phyloP scores from a whole-genome alignment of 1,284 basidiomycete genomes.

The Mrakiaceae sp. region DNA sequence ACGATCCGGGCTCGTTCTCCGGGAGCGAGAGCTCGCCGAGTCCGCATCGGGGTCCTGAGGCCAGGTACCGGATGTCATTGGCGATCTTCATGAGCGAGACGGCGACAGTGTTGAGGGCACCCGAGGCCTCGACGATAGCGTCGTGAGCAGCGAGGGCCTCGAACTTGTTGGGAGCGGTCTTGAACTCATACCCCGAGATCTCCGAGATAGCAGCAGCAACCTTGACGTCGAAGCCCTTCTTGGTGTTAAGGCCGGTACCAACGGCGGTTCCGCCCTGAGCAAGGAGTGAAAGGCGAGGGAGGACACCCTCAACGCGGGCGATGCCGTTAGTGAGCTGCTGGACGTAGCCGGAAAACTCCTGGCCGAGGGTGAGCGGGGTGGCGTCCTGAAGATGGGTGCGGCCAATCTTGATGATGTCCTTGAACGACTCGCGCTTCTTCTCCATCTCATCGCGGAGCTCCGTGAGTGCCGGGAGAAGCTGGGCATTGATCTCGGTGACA shows the following conservation, averaged over 20 bases:
- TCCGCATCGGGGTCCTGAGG: constrained; percentile 93
- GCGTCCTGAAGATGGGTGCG: constrained; percentile 98
- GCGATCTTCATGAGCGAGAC: constrained; percentile 99
- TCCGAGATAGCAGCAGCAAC: constrained; percentile 87
- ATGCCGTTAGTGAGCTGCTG: constrained; percentile 90
- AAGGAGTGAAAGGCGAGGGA: constrained; percentile 79
- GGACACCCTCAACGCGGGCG: constrained; percentile 63
- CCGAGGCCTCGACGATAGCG: constrained; percentile 92
- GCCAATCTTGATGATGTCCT: constrained; percentile 95
- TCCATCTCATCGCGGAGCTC: constrained; percentile 75
- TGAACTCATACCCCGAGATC: constrained; percentile 80
- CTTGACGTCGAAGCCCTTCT: constrained; percentile 89
- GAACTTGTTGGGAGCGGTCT: constrained; percentile 99
- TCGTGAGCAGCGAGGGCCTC: constrained; percentile 96
- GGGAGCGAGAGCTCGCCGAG: constrained; percentile 89
- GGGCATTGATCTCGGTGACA: constrained; percentile 71
- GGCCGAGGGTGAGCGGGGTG: constrained; percentile 91
- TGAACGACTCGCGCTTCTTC: constrained; percentile 68
- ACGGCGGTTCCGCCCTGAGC: constrained; percentile 99
- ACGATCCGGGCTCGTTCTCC: constrained; percentile 98
- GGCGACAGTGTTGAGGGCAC: constrained; percentile 88
- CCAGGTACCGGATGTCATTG: constrained; percentile 97
- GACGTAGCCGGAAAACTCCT: constrained; percentile 98
- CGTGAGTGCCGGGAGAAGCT: constrained; percentile 73
- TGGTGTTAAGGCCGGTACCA: constrained; percentile 95